Evolutionary conservation across 306 rosid species (phyloP).

Genomic region (Quillaja saponaria): DNA sequence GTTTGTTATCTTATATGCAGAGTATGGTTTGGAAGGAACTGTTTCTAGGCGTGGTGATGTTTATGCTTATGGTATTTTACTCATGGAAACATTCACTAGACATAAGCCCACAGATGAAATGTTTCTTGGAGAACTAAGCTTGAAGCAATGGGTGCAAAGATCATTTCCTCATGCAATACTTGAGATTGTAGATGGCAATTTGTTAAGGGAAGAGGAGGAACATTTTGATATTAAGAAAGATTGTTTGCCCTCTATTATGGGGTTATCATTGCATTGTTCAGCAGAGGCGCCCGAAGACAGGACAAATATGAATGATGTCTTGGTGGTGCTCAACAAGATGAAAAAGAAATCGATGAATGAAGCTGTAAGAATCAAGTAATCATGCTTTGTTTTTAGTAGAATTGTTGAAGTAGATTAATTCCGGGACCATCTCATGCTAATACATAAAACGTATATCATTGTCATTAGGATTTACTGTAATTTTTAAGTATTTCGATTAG

Average conservation of each 20-base stretch:
- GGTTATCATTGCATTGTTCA: neutral
- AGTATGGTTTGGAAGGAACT: slow-evolving; percentile 15
- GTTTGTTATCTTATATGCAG: neutral
- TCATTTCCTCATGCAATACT: no score
- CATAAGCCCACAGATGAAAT: slow-evolving; percentile 9
- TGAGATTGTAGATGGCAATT: no score
- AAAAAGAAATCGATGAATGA: neutral
- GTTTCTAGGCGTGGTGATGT: slow-evolving; percentile 13
- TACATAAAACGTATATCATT: no score
- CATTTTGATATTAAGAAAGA: neutral
- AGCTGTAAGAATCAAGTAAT: no score
- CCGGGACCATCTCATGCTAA: no score
- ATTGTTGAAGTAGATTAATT: no score
- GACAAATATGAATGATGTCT: neutral
- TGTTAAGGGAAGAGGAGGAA: no score
- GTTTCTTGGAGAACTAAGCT: no score
- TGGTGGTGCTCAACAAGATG: neutral
- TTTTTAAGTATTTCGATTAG: no score
- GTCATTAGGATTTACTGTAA: no score
- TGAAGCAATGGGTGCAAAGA: no score
- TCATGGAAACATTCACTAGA: slow-evolving; percentile 9
- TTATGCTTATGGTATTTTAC: slow-evolving; percentile 15
- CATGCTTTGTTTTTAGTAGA: no score
- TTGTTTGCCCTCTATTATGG: neutral
- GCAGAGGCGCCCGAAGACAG: neutral